Conservation (phyloP, 2,329 filamentous ascomycete genomes). For the Zasmidium cellare region DNA sequence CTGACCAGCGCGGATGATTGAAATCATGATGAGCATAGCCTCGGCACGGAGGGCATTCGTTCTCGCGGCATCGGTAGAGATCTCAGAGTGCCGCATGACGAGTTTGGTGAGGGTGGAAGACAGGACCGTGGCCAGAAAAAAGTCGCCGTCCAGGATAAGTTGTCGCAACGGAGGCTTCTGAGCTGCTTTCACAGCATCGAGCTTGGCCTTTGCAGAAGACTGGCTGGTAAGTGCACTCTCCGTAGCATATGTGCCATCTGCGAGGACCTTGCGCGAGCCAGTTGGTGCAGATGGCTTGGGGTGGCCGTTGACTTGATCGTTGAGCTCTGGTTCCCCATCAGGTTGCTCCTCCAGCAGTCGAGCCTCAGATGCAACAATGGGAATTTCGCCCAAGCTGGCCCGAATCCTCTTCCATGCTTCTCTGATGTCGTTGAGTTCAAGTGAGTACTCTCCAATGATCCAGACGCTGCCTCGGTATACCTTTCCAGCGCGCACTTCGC, state of each 20-base stretch:
- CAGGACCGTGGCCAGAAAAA: constrained; percentile 92
- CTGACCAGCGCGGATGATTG: constrained; percentile 94
- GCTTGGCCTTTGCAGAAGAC: constrained; percentile 81
- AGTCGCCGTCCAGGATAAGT: constrained; percentile 94
- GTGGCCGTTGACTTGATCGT: constrained; percentile 76
- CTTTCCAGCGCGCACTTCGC: constrained; percentile 93
- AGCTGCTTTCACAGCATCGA: constrained; percentile 95
- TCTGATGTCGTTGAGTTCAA: constrained; percentile 89
- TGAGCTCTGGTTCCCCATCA: constrained; percentile 62
- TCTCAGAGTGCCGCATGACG: constrained; percentile 95
- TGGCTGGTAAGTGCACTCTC: constrained; percentile 94
- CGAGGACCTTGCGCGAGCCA: constrained; percentile 86
- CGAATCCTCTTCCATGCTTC: constrained; percentile 97
- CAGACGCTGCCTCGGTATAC: constrained; percentile 95
- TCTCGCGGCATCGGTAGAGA: constrained; percentile 79
- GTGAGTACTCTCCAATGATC: constrained; percentile 96
- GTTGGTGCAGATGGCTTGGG: constrained; percentile 73
- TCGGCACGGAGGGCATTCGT: constrained; percentile 94
- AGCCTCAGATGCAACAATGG: constrained; percentile 93
- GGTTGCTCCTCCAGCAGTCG: constrained; percentile 80
- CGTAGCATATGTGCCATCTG: constrained; percentile 95
- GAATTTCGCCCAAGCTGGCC: constrained; percentile 91
- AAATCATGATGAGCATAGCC: constrained; percentile 99
- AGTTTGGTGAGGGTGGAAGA: constrained; percentile 94
- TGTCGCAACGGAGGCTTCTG: constrained; percentile 94